phyloP scores from a whole-genome alignment of 306 rosid genomes.

The Ammopiptanthus mongolicus region DNA sequence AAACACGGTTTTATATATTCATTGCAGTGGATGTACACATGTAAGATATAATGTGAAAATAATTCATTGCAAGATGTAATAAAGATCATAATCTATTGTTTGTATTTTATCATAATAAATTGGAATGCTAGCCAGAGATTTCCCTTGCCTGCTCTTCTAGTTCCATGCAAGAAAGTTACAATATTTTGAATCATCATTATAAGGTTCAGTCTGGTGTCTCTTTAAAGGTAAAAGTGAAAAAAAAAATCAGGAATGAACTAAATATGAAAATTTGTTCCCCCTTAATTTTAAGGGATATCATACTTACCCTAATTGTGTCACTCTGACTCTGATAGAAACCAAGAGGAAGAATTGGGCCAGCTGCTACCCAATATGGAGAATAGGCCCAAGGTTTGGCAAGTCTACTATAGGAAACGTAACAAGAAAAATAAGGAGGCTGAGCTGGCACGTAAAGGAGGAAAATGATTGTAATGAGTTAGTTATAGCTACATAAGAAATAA shows the following conservation, averaged over 20 bases:
- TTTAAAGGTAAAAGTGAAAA: no score
- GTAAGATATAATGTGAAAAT: conserved; percentile 7
- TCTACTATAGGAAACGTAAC: no score
- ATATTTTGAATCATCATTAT: neutral
- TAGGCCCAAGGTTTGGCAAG: no score
- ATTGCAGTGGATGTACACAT: neutral
- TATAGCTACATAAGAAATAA: no score
- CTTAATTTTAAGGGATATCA: no score
- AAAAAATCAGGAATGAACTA: no score
- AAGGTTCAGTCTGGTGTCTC: neutral
- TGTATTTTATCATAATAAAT: conserved; percentile 5
- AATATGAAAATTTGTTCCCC: no score
- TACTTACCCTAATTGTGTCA: neutral
- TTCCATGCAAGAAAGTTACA: neutral
- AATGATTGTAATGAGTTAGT: no score
- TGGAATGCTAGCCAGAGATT: neutral
- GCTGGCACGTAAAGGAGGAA: no score
- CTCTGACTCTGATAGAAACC: neutral
- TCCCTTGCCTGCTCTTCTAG: neutral
- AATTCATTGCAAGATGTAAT: conserved; percentile 25
- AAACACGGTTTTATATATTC: neutral
- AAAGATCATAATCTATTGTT: neutral
- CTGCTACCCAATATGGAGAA: no score
- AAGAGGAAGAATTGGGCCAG: no score
- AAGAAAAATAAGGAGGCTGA: no score